Evolutionary conservation across 2,329 filamentous ascomycete species (phyloP), one percentile per base, ranked within the genome.

Genomic region (Penicillium brevicompactum): DNA sequence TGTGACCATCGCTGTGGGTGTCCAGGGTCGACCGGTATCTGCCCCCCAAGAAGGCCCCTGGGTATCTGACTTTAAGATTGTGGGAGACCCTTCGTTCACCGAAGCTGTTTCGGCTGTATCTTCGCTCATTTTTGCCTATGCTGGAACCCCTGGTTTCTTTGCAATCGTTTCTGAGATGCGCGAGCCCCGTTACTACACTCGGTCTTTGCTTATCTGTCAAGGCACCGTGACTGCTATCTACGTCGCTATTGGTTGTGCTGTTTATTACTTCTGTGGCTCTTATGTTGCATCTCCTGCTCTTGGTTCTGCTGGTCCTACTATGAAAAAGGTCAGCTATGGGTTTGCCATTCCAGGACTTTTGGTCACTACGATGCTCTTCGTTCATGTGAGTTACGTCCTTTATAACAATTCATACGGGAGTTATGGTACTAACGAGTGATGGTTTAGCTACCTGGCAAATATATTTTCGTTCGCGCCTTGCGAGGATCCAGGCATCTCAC

Each of bases 151-250:
- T 1, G 81, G 82, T 2, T 87, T 86, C 65, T 69, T 87, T 2
- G 82, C 84, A 3, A 81, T 87, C 58, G 86, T 87, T 48, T 81
- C 80, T 0, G 85, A 87, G 71, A 87, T 87, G 83, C 74, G 72
- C 30, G 74, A 78, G 37, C 84, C 84, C 0, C 74, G 74, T n/a
- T 81, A 85, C 59, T 87, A 81, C 68, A 78, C 77, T 59, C 85
- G 85, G 66, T 80, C 84, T 0, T 74, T 87, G 0, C 84, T 79
- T 62, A 68, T 79, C n/a, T 84, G 80, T 67, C 84, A 84, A 82
- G 73, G 67, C n/a, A 69, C 86, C 51, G 82, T 84, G 5, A 80
- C 79, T 1, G 74, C 76, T 0, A 77, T 78, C 0, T 86, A 86
- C 63, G 73, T 85, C 13, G 76, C 77, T 31, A 83, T 85, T 67